These are phyloP conservation scores for Trifolium dubium DNA, from an alignment of 306 rosid species.

Conservation along the genomic window DNA sequence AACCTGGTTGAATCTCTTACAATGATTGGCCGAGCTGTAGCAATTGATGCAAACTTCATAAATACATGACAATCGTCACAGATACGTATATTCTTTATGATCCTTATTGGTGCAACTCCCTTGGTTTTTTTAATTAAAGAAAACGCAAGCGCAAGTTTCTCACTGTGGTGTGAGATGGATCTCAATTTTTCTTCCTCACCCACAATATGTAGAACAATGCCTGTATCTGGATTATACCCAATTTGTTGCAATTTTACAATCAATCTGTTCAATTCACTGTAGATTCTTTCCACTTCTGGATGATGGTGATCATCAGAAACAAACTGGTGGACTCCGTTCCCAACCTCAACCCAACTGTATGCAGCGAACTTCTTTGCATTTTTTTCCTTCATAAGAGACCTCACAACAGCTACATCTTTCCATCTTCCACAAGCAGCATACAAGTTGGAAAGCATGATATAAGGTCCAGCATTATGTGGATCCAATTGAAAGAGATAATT, in stretches of 20 bases:
- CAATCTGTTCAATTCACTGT: conserved; percentile 44
- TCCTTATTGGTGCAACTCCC: conserved; percentile 51
- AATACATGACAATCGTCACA: conserved; percentile 59
- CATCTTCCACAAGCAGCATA: conserved; percentile 59
- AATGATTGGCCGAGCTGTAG: conserved; percentile 43
- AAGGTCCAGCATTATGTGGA: conserved; percentile 55
- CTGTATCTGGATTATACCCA: conserved; percentile 57
- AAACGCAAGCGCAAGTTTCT: conserved; percentile 64
- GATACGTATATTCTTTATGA: conserved; percentile 58
- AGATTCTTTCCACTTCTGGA: conserved; percentile 45
- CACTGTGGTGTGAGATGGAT: conserved; percentile 60
- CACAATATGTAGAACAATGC: conserved; percentile 54
- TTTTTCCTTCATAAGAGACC: conserved; percentile 52
- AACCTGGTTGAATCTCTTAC: conserved; percentile 59
- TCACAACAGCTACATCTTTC: conserved; percentile 50
- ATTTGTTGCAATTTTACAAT: conserved; percentile 42
- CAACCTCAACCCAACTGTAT: conserved; percentile 55
- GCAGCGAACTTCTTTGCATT: conserved; percentile 59
- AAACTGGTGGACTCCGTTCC: conserved; percentile 52
- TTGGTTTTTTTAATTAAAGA: conserved; percentile 48
- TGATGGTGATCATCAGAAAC: conserved; percentile 53
- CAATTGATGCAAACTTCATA: conserved; percentile 53
- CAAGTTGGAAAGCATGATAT: conserved; percentile 58
- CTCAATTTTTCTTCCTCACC: conserved; percentile 54
- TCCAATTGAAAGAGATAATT: conserved; percentile 50